Percentiles rank a stretch among this genome's conserved stretches.
phyloP scores from a whole-genome alignment of 2,329 filamentous ascomycete species.

The Anthostomella pinea region DNA sequence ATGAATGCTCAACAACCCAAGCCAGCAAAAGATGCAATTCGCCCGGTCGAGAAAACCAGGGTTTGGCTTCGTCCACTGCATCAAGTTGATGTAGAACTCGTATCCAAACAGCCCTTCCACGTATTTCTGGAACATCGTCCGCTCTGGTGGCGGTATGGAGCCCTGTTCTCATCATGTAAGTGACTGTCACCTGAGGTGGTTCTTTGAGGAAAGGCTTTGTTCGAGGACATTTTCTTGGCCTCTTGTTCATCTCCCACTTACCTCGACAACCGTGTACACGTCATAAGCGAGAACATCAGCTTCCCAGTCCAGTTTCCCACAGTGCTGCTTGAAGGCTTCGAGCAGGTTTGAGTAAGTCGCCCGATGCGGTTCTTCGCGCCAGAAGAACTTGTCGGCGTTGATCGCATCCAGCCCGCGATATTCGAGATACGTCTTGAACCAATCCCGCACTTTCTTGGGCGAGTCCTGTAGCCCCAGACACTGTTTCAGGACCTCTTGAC shows the following conservation, averaged over 20 bases:
- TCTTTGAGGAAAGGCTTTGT: too few relatives aligned
- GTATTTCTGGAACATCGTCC: conserved; percentile 13
- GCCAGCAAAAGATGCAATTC: conserved; percentile 4
- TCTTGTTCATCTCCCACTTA: too few relatives aligned
- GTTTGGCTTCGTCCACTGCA: conserved; percentile 3
- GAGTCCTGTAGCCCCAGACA: conserved; percentile 12
- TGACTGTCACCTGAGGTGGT: not conserved
- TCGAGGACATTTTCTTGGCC: too few relatives aligned
- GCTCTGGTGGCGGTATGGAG: conserved; percentile 8
- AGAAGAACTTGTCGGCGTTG: conserved; percentile 8
- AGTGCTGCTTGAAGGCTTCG: conserved; percentile 13
- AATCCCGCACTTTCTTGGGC: conserved; percentile 11
- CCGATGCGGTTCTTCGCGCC: conserved; percentile 15
- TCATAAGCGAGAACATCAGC: conserved; percentile 15
- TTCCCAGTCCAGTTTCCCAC: conserved; percentile 14
- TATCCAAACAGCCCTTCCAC: conserved; percentile 11
- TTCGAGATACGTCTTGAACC: conserved; percentile 12
- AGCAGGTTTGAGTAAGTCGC: conserved; percentile 2
- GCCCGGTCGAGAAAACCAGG: not conserved
- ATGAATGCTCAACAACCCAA: conserved; percentile 6
- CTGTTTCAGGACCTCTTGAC: conserved; percentile 5
- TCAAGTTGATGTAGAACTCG: conserved; percentile 9
- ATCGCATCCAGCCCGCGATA: conserved; percentile 12
- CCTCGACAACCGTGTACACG: conserved; percentile 14
- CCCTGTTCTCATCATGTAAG: conserved; percentile 2